A percentile compares a stretch with the other conserved stretches of the same genome.
phyloP scores from a whole-genome alignment of 495 filamentous ascomycete genomes.

The Acidiella bohemica region DNA sequence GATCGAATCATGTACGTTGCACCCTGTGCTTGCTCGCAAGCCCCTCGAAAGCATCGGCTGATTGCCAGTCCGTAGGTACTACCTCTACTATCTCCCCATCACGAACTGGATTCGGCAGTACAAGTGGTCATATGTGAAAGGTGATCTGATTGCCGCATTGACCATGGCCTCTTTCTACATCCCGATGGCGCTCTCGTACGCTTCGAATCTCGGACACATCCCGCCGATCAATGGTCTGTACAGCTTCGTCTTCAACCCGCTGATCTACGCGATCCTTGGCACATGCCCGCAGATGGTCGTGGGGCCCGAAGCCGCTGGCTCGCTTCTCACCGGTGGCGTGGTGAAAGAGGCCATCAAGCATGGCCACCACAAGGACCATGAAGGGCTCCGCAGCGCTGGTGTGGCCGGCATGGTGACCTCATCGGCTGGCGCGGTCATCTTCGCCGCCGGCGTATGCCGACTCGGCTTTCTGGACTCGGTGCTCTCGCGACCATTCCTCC shows the following conservation, averaged over 20 bases:
- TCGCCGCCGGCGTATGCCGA: slow-evolving; percentile 66
- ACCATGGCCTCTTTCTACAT: slow-evolving; percentile 96
- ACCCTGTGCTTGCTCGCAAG: background rate
- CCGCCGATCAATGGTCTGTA: slow-evolving; percentile 94
- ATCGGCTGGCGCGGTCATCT: slow-evolving; percentile 73
- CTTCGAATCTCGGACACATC: slow-evolving; percentile 86
- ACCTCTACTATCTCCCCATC: slow-evolving; percentile 86
- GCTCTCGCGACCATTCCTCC: slow-evolving; percentile 76
- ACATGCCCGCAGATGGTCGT: slow-evolving; percentile 89
- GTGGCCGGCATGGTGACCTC: slow-evolving; percentile 83
- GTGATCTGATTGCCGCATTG: slow-evolving; percentile 73
- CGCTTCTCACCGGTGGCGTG: slow-evolving; percentile 74
- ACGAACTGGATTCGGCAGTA: slow-evolving; percentile 83
- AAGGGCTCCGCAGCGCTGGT: slow-evolving; percentile 55
- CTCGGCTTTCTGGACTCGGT: slow-evolving; percentile 95
- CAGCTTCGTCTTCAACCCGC: slow-evolving; percentile 79
- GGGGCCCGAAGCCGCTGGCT: slow-evolving; percentile 88
- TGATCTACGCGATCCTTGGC: slow-evolving; percentile 81
- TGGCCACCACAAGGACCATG: slow-evolving; percentile 54
- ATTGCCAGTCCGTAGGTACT: slow-evolving; percentile 47
- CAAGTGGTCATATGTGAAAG: slow-evolving; percentile 60
- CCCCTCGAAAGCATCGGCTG: slow-evolving; percentile 6
- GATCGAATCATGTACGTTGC: slow-evolving; percentile 39
- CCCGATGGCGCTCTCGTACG: slow-evolving; percentile 87
- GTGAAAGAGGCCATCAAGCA: slow-evolving; percentile 62